Evolutionary conservation across 805 yeast species (phyloP).

Genomic region (Candida alai): DNA sequence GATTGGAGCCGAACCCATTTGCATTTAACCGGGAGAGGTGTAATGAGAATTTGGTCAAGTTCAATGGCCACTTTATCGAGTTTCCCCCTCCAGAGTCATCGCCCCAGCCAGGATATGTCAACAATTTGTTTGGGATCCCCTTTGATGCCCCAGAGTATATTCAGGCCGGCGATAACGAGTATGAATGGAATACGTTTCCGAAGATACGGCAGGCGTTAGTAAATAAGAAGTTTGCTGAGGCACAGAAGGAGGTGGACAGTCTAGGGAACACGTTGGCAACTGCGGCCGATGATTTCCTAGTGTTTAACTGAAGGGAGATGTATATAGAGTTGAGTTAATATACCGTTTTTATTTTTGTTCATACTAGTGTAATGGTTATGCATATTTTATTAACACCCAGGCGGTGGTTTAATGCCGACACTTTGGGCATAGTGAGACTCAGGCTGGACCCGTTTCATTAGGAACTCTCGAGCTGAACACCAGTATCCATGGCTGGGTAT

Average conservation of each 20-base stretch:
- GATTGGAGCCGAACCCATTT: constrained; percentile 68
- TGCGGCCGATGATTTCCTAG: constrained; percentile 14
- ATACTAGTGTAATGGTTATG: too few relatives aligned
- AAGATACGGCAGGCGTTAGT: constrained; percentile 65
- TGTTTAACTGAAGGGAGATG: constrained; percentile 17
- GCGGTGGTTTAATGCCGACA: too few relatives aligned
- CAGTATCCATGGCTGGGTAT: too few relatives aligned
- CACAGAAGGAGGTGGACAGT: constrained; percentile 49
- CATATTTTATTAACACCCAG: too few relatives aligned
- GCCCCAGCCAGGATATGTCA: constrained; percentile 62
- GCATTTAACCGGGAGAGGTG: constrained; percentile 74
- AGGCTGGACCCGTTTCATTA: too few relatives aligned
- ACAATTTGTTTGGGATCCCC: constrained; percentile 68
- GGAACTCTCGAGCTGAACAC: too few relatives aligned
- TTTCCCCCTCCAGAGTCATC: constrained; percentile 21
- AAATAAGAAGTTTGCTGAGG: constrained; percentile 45
- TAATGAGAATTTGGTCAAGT: constrained; percentile 61
- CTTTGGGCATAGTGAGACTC: too few relatives aligned
- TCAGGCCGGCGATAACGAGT: constrained; percentile 20
- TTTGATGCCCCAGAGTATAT: constrained; percentile 52
- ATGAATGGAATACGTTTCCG: constrained; percentile 69
- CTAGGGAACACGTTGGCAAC: constrained; percentile 28
- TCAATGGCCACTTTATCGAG: constrained; percentile 52
- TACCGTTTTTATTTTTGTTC: too few relatives aligned
- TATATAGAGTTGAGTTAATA: too few relatives aligned